Evolutionary conservation across 331 rosid genomes (phyloP), one percentile per base, ranked within the genome.

Genomic region (Arachis monticola): DNA sequence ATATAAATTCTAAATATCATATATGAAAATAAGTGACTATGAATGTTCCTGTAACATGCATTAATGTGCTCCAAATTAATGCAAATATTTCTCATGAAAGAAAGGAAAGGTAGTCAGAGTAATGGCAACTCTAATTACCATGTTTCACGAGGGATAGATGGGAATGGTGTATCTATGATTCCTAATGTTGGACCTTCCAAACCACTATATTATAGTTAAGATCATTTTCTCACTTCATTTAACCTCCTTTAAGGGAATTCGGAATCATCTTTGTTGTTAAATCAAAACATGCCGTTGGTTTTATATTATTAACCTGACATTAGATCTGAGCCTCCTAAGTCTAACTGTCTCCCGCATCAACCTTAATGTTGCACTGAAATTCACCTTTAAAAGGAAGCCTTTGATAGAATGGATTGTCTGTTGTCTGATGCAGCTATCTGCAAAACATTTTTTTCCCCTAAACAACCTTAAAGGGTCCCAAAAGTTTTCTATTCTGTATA

Each of bases 401-500:
- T 53, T 60, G 4, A 64, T 68, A 41, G 10, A 70, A 63, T 52
- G 27, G 38, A 30, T 14, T 70, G 31, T 64, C 67, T 61, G 64
- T 46, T 64, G 44, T 4, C 8, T 51, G 44, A 13, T 38, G 32
- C 22, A 62, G 4, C 61, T n/a, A 69, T 58, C 22, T 65, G 8
- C 55, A 7, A 31, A 61, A 44, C 35, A 69, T 62, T 22, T 10
- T 41, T 72, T 12, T 47, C 22, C 27, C 44, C 46, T 58, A 61
- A 58, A 45, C 35, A 55, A 45, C 1, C 48, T 57, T 46, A 17
- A 5, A 8, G 60, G 68, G 64, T 55, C 46, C 40, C 12, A 22
- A 68, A 35, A 76, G 48, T 32, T 60, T 73, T 68, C 13, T 50
- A 41, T 64, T 46, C 9, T 62, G 60, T 56, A 32, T 13, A 55